phyloP scores from a whole-genome alignment of 768 basidiomycete genomes.

The Suillus hirtellus region DNA sequence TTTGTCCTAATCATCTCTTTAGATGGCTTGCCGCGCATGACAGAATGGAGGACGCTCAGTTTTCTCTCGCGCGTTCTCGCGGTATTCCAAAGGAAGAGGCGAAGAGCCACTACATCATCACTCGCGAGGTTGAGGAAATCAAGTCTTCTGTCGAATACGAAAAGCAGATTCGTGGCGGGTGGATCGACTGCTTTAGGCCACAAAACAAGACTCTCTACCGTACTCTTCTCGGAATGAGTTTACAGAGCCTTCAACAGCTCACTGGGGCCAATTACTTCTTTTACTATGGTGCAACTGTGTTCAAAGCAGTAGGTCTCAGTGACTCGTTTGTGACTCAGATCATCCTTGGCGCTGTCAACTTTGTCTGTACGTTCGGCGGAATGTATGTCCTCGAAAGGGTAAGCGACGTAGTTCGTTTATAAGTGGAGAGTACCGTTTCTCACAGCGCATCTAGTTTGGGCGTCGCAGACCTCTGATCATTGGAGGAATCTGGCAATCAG shows the following conservation, averaged over 20 bases:
- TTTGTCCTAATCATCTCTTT: constrained; percentile 8
- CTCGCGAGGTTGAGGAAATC: constrained; percentile 58
- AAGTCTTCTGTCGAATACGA: constrained; percentile 51
- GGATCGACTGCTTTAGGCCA: constrained; percentile 68
- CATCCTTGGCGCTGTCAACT: constrained; percentile 74
- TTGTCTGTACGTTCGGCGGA: constrained; percentile 69
- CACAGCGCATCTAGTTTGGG: constrained; percentile 48
- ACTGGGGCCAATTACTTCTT: constrained; percentile 73
- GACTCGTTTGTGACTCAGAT: constrained; percentile 75
- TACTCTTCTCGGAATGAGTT: constrained; percentile 60
- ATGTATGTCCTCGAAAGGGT: constrained; percentile 72
- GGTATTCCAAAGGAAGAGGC: constrained; percentile 46
- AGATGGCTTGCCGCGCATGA: constrained; percentile 59
- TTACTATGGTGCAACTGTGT: constrained; percentile 67
- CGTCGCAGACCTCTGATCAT: constrained; percentile 63
- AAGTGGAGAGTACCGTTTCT: neutral
- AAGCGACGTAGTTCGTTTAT: constrained; percentile 18
- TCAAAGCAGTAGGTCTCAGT: constrained; percentile 62
- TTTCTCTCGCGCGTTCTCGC: constrained; percentile 47
- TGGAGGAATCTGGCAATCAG: constrained; percentile 70
- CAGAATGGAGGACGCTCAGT: constrained; percentile 48
- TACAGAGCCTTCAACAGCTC: constrained; percentile 74
- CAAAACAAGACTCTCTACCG: constrained; percentile 61
- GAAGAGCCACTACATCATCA: constrained; percentile 41
- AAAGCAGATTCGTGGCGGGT: constrained; percentile 45